Base-by-base conservation (phyloP, 2,329 filamentous ascomycete genomes). In the Cladophialophora carrionii region DNA sequence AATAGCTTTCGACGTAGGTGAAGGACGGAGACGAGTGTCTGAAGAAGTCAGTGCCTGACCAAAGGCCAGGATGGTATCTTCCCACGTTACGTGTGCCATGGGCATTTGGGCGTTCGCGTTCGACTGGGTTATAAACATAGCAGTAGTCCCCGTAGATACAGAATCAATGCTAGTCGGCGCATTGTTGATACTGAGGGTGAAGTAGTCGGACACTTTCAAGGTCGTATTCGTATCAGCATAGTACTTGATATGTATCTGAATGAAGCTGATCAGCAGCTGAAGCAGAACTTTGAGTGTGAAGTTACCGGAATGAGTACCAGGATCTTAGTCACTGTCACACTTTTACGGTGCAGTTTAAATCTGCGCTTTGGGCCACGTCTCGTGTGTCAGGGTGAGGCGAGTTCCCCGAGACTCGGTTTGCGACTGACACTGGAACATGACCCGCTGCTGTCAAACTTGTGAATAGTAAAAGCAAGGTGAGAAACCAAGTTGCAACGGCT, bases 151-250 rank as follows among this genome's bases (percentile, higher is more conserved):
- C 4, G 66, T 70, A 31, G 57, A 64, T n/a, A 66, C 46, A 37
- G 63, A 17, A 62, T 70, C 57, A n/a, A 71, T 63, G 14, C 46
- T 65, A 41, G 68, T 71, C 9, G 69, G 69, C 6, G 69, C 69
- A 54, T 71, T 65, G 20, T 65, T 56, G 14, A 71, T 63, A 24
- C 63, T 62, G 26, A 71, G 55, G 3, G 58, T 67, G 17, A 71
- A 48, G 43, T 66, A 63, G 34, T 65, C 62, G 37, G 68, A 64
- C 12, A 71, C 31, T 26, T 22, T 51, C 24, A 70, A 60, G 4
- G 60, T 64, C 7, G 60, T 69, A 24, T 71, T 64, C 24, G 34
- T 34, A 7, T 41, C 12, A 17, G 67, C 62, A 48, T 62, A 66
- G 14, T 68, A 71, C 29, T 71, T 62, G 26, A 71, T 62, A 55